Percentiles rank a stretch among this genome's conserved stretches.
Conservation (phyloP, 1,284 basidiomycete species). For the Kwoniella shivajii region DNA sequence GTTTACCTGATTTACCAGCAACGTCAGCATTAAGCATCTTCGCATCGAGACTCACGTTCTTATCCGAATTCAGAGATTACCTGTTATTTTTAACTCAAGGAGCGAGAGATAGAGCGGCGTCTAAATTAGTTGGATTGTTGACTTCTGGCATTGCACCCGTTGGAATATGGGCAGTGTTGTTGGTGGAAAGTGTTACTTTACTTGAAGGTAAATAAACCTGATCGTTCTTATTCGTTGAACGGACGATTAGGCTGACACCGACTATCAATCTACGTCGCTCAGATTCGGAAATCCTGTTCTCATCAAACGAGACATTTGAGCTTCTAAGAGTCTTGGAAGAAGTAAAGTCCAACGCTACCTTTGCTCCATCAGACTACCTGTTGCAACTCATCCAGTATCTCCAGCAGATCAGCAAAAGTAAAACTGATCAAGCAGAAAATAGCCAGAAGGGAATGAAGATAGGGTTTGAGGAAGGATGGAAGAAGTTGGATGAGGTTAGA, state of each 20-base stretch:
- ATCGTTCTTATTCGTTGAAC: background rate
- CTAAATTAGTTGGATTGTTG: constrained; percentile 52
- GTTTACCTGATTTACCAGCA: constrained; percentile 14
- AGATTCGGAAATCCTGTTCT: constrained; percentile 53
- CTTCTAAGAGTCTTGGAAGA: constrained; percentile 56
- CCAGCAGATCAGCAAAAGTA: constrained; percentile 2
- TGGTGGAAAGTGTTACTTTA: constrained; percentile 53
- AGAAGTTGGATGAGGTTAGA: constrained; percentile 55
- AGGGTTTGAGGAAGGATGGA: constrained; percentile 34
- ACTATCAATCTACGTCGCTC: background rate
- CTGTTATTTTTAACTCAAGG: constrained; percentile 51
- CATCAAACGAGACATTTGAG: constrained; percentile 53
- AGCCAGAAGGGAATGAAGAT: constrained; percentile 5
- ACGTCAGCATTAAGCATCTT: constrained; percentile 33
- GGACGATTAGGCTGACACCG: background rate
- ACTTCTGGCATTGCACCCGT: constrained; percentile 53
- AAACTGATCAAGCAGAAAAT: background rate
- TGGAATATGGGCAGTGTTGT: constrained; percentile 54
- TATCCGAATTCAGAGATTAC: constrained; percentile 57
- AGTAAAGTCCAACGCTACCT: constrained; percentile 42
- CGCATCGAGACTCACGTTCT: constrained; percentile 53
- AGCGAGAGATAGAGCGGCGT: constrained; percentile 49
- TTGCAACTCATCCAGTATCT: constrained; percentile 31
- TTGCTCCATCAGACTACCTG: constrained; percentile 48
- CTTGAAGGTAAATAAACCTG: constrained; percentile 50